phyloP scores from a whole-genome alignment of 1,284 basidiomycete species.

The Boletus mariae region DNA sequence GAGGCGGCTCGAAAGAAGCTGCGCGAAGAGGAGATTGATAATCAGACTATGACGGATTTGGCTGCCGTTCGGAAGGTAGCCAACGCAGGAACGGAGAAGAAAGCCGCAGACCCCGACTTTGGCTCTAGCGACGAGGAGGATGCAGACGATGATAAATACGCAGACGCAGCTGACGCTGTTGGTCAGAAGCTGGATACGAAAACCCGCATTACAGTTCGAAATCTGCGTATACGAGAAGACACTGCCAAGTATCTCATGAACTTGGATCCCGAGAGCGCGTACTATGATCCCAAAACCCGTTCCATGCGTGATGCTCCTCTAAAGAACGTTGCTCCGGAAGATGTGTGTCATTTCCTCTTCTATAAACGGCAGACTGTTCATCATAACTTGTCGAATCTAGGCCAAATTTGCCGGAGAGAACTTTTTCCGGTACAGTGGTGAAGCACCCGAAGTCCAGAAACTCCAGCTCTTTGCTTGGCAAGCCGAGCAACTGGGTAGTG shows the following conservation, averaged over 20 bases:
- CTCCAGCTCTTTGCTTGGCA: conserved; percentile 98
- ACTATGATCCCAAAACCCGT: conserved; percentile 99
- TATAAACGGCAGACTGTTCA: conserved; percentile 1
- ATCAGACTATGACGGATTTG: conserved; percentile 88
- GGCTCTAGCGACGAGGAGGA: conserved; percentile 95
- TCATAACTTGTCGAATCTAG: conserved; percentile 38
- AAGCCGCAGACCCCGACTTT: conserved; percentile 84
- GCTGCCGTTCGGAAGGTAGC: conserved; percentile 80
- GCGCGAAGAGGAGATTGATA: conserved; percentile 96
- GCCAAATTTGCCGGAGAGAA: conserved; percentile 95
- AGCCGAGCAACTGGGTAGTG: conserved; percentile 87
- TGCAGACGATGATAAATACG: conserved; percentile 94
- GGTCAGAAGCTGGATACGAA: conserved; percentile 98
- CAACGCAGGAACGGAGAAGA: conserved; percentile 66
- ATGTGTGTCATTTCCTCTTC: conserved; percentile 49
- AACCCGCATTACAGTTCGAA: conserved; percentile 96
- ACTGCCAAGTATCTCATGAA: conserved; percentile 99
- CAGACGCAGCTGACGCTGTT: conserved; percentile 94
- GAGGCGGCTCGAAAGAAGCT: conserved; percentile 88
- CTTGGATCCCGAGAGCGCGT: conserved; percentile 91
- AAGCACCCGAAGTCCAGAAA: conserved; percentile 86
- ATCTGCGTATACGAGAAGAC: conserved; percentile 97
- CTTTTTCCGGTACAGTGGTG: conserved; percentile 87
- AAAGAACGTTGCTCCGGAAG: conserved; percentile 75
- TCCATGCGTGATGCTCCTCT: conserved; percentile 98